Conservation (phyloP, 2,329 filamentous ascomycete species). For the Onygenales sp. region DNA sequence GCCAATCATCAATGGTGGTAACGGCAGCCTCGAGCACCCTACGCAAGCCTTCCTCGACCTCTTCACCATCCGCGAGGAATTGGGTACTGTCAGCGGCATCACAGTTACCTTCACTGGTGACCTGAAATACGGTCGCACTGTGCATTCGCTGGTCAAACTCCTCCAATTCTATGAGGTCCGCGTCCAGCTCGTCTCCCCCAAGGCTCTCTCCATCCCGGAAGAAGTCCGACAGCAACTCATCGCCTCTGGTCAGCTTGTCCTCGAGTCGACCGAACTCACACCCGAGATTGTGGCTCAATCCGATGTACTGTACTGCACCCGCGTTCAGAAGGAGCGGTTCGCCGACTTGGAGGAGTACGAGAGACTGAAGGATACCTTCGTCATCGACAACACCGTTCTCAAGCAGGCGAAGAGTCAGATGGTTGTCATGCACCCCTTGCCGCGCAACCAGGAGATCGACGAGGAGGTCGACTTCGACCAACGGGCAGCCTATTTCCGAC, state of each 20-base stretch:
- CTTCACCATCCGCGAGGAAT: constrained; percentile 95
- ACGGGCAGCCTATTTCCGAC: constrained; percentile 94
- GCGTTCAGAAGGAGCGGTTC: constrained; percentile 95
- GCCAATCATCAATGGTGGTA: constrained; percentile 93
- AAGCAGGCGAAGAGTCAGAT: constrained; percentile 87
- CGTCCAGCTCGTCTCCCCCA: constrained; percentile 82
- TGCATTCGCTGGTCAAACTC: constrained; percentile 90
- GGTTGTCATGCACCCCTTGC: constrained; percentile 91
- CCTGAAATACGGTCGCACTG: constrained; percentile 82
- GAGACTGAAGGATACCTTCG: constrained; percentile 74
- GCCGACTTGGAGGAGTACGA: constrained; percentile 72
- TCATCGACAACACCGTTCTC: constrained; percentile 82
- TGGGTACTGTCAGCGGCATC: constrained; percentile 88
- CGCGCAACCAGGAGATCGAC: constrained; percentile 83
- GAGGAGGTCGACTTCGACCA: constrained; percentile 98
- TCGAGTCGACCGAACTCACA: constrained; percentile 69
- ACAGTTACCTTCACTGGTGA: constrained; percentile 96
- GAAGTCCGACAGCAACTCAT: constrained; percentile 65
- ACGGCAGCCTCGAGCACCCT: constrained; percentile 90
- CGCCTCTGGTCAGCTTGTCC: constrained; percentile 63
- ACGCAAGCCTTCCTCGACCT: constrained; percentile 96
- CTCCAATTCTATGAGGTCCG: constrained; percentile 92
- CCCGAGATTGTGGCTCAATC: constrained; percentile 76
- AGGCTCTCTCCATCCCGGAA: constrained; percentile 64
- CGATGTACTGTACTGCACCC: constrained; percentile 93